A percentile compares a stretch with the other conserved stretches of the same genome.
These are phyloP conservation scores for Tulasnella sp. DNA, from an alignment of 768 basidiomycete genomes.

Conservation along the genomic window DNA sequence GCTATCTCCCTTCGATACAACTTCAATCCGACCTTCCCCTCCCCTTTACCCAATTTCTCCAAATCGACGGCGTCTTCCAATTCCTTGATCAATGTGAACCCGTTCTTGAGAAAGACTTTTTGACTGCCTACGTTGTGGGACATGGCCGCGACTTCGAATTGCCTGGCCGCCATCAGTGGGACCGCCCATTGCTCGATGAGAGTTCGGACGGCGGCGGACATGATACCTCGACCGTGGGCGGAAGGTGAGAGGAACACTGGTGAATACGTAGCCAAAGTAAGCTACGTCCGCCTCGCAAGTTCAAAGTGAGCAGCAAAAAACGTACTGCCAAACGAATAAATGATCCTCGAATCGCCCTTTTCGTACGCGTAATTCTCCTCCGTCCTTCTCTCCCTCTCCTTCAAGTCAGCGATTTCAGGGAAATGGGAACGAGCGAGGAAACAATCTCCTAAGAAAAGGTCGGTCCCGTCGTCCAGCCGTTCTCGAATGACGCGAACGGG, in stretches of 20 bases:
- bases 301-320: no score
- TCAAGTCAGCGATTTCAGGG: slow-evolving; percentile 38
- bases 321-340: slow-evolving; percentile 62
- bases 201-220: slow-evolving; percentile 58
- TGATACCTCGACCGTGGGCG: slow-evolving; percentile 66
- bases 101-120: slow-evolving; percentile 64
- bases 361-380: slow-evolving; percentile 43
- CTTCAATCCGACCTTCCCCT: not conserved
- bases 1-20: not conserved
- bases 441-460: slow-evolving; percentile 51
- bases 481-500: slow-evolving; percentile 55
- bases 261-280: no score
- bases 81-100: slow-evolving; percentile 45
- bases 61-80: slow-evolving; percentile 39
- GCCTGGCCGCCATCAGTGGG: slow-evolving; percentile 56
- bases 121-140: slow-evolving; percentile 56
- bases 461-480: slow-evolving; percentile 51
- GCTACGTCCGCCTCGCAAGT: no score
- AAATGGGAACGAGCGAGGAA: slow-evolving; percentile 37
- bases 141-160: slow-evolving; percentile 46
- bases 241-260: slow-evolving; percentile 58
- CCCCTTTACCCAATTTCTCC: slow-evolving; percentile 15
- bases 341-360: slow-evolving; percentile 51
- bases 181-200: slow-evolving; percentile 58
- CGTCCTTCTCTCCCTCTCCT: slow-evolving; percentile 37